Conservation (phyloP, 768 basidiomycete species). For the Leccinum uliginosum region DNA sequence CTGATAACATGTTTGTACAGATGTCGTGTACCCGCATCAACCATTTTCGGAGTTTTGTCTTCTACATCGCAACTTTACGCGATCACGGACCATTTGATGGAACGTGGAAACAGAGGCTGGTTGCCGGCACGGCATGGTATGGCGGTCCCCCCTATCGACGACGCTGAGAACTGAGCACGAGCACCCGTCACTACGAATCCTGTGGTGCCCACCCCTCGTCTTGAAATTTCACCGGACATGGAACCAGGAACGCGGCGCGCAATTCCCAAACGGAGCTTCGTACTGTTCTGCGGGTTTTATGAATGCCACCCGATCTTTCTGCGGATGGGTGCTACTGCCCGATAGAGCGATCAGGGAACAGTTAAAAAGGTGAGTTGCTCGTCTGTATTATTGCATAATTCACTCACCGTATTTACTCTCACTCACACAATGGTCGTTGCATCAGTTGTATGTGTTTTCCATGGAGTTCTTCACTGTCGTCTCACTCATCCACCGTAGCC, state of each 20-base stretch:
- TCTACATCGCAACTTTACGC: not conserved
- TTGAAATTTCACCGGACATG: not conserved
- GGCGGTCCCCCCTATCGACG: not conserved
- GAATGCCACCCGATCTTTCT: not conserved
- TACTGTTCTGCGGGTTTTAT: not conserved
- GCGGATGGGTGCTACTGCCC: not conserved
- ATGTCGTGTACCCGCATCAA: not conserved
- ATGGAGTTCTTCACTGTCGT: too few relatives aligned
- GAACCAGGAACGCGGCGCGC: not conserved
- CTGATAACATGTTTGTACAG: not conserved
- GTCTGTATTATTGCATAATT: not conserved
- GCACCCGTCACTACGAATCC: not conserved
- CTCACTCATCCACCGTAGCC: not conserved
- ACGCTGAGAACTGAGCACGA: not conserved
- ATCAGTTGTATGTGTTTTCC: not conserved
- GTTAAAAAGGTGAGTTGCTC: not conserved
- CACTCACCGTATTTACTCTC: not conserved
- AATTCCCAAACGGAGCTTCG: not conserved
- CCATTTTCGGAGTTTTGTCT: not conserved
- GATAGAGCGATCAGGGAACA: not conserved
- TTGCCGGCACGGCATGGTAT: not conserved
- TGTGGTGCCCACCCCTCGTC: not conserved
- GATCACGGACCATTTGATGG: not conserved
- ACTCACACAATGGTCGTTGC: not conserved
- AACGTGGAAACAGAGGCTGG: not conserved